These are phyloP conservation scores for Scutellaria baicalensis DNA, from an alignment of 257 asterid genomes.

Conservation along the genomic window DNA sequence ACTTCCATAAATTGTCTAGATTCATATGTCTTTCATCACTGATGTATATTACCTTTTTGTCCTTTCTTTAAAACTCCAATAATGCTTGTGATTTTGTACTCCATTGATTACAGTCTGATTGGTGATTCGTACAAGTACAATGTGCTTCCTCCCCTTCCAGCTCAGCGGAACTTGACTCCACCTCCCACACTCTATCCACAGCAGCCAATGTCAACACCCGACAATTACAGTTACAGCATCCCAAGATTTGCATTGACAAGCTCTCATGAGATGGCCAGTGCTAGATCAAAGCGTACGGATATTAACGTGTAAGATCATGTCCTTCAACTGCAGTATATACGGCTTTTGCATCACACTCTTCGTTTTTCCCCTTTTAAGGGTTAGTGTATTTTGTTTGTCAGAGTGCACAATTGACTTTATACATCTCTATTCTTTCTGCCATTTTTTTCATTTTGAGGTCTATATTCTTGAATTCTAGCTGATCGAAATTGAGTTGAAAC, in stretches of 20 bases:
- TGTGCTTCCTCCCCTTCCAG: slow-evolving; percentile 86
- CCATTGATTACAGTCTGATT: slow-evolving; percentile 29
- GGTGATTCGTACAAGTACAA: slow-evolving; percentile 70
- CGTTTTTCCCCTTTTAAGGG: background rate
- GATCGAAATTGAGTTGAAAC: background rate
- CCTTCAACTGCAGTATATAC: slow-evolving; percentile 1
- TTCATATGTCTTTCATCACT: background rate
- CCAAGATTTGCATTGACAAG: slow-evolving; percentile 48
- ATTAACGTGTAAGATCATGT: slow-evolving; percentile 51
- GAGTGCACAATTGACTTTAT: background rate
- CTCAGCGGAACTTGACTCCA: slow-evolving; percentile 83
- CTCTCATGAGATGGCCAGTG: slow-evolving; percentile 37
- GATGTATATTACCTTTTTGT: background rate
- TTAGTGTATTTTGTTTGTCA: background rate
- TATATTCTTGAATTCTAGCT: background rate
- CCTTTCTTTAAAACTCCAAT: background rate
- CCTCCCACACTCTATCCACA: slow-evolving; percentile 98
- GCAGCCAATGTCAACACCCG: slow-evolving; percentile 93
- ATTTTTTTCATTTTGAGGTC: background rate
- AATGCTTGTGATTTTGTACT: background rate
- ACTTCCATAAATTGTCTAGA: background rate
- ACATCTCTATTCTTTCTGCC: slow-evolving; percentile 8
- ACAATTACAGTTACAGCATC: slow-evolving; percentile 45
- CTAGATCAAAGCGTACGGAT: slow-evolving; percentile 73
- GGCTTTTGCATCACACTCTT: background rate